A percentile compares a stretch with the other conserved stretches of the same genome.
These are phyloP conservation scores for Phytopythium mirpurense DNA, from an alignment of 352 stramenopile genomes.

Conservation along the genomic window DNA sequence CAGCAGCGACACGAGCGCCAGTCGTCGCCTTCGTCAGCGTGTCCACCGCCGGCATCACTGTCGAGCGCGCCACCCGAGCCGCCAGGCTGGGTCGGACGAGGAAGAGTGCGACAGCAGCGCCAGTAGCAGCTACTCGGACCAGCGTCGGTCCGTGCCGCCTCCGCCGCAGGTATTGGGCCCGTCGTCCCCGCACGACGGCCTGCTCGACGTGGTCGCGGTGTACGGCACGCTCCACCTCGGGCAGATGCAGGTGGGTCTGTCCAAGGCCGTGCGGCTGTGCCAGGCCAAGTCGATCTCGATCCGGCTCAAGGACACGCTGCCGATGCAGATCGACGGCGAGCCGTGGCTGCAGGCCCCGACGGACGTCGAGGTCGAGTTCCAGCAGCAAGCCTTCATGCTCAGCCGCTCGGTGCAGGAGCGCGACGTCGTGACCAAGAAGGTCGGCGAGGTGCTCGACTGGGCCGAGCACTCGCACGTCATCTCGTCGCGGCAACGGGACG, in stretches of 20 bases:
- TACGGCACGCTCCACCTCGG: conserved; percentile 92
- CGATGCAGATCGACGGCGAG: conserved; percentile 94
- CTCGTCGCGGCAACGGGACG: conserved; percentile 56
- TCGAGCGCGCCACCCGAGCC: not conserved
- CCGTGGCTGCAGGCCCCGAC: conserved; percentile 89
- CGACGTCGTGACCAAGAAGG: conserved; percentile 72
- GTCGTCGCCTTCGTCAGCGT: not conserved
- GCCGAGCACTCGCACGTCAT: conserved; percentile 73
- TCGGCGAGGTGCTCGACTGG: conserved; percentile 82
- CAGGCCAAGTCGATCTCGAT: conserved; percentile 64
- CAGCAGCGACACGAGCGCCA: not conserved
- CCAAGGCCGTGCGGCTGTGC: conserved; percentile 71
- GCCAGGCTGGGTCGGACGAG: conserved; percentile 1
- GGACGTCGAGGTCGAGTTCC: conserved; percentile 76
- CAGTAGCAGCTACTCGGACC: conserved; percentile 14
- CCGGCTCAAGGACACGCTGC: conserved; percentile 52
- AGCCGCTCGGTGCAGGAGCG: conserved; percentile 68
- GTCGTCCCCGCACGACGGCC: conserved; percentile 84
- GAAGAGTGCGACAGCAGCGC: conserved; percentile 13
- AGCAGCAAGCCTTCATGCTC: conserved; percentile 85
- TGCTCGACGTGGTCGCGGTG: conserved; percentile 92
- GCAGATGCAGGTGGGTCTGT: conserved; percentile 90
- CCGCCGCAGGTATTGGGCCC: conserved; percentile 21
- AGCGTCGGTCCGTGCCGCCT: not conserved
- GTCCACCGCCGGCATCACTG: not conserved